Percentiles rank a stretch among this genome's conserved stretches.
These are phyloP conservation scores for Fragilaria crotonensis DNA, from an alignment of 108 stramenopile species.

Conservation along the genomic window DNA sequence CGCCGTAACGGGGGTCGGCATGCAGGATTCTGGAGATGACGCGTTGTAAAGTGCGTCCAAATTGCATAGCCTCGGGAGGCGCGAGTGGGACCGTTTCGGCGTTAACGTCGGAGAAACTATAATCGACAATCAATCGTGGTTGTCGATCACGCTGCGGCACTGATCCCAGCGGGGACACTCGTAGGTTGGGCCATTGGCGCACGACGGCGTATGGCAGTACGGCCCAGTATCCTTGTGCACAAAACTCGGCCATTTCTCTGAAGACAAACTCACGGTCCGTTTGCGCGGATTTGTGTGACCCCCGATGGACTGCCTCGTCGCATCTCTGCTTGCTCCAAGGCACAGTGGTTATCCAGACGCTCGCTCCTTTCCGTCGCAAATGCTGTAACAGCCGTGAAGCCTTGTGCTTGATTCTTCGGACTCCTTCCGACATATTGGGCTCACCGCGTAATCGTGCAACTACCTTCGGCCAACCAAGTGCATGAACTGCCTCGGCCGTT, in stretches of 20 bases:
- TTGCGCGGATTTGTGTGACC: slow-evolving; percentile 17
- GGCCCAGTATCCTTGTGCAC: slow-evolving; percentile 3
- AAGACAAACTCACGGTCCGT: slow-evolving; percentile 1
- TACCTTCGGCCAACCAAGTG: no score
- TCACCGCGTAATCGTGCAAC: no score
- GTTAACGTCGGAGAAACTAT: slow-evolving; percentile 11
- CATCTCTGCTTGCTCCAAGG: slow-evolving; percentile 11
- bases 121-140: slow-evolving; percentile 9
- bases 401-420: no score
- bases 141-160: slow-evolving; percentile 23
- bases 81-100: slow-evolving; percentile 11
- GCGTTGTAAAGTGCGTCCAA: slow-evolving; percentile 10
- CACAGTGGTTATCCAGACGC: neutral
- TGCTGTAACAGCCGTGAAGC: slow-evolving; percentile 8
- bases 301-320: slow-evolving; percentile 8
- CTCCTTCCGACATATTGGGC: no score
- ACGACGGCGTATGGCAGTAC: slow-evolving; percentile 14
- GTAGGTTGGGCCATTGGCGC: slow-evolving; percentile 3
- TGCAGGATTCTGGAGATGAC: slow-evolving; percentile 10
- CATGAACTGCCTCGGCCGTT: no score
- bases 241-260: slow-evolving; percentile 4
- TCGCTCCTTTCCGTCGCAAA: slow-evolving; percentile 9
- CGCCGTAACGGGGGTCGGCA: slow-evolving; percentile 9
- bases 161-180: slow-evolving; percentile 18
- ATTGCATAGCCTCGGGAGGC: slow-evolving; percentile 9